Percentiles rank a stretch among this genome's conserved stretches.
phyloP scores from a whole-genome alignment of 208 protist genomes.

The Leishmania amazonensis region DNA sequence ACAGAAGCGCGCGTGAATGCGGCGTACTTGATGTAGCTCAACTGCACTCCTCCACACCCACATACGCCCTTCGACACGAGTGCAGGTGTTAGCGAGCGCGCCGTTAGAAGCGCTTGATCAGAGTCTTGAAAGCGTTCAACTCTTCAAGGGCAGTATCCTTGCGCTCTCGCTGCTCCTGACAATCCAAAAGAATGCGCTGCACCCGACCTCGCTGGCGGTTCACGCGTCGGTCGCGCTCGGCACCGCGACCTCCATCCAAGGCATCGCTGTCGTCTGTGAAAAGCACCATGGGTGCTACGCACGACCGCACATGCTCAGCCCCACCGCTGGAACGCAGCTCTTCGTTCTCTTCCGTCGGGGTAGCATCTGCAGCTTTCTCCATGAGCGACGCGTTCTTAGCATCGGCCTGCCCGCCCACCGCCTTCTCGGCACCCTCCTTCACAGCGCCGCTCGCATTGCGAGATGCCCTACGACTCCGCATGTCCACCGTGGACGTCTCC shows the following conservation, averaged over 20 bases:
- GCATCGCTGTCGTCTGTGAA: conserved; percentile 28
- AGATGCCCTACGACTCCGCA: neutral
- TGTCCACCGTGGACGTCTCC: neutral
- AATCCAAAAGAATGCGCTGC: conserved; percentile 18
- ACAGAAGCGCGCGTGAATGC: neutral
- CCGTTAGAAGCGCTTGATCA: neutral
- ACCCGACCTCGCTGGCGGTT: conserved; percentile 15
- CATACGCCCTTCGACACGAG: neutral
- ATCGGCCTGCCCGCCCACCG: neutral
- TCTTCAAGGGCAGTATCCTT: conserved; percentile 14
- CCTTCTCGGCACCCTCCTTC: neutral
- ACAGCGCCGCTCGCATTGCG: neutral
- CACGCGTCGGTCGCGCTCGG: conserved; percentile 10
- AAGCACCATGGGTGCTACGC: neutral
- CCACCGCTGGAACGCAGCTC: too few relatives aligned
- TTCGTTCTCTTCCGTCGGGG: neutral
- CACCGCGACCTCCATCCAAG: conserved; percentile 15
- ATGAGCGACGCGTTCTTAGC: neutral
- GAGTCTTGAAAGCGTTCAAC: conserved; percentile 7
- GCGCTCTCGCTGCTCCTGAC: conserved; percentile 25
- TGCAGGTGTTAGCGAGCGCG: neutral
- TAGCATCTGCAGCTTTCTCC: neutral
- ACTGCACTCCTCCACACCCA: neutral
- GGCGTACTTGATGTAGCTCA: neutral
- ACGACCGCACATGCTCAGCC: conserved; percentile 1